phyloP scores from a whole-genome alignment of 371 early-diverging fungal species.

The Saksenaea oblongispora region DNA sequence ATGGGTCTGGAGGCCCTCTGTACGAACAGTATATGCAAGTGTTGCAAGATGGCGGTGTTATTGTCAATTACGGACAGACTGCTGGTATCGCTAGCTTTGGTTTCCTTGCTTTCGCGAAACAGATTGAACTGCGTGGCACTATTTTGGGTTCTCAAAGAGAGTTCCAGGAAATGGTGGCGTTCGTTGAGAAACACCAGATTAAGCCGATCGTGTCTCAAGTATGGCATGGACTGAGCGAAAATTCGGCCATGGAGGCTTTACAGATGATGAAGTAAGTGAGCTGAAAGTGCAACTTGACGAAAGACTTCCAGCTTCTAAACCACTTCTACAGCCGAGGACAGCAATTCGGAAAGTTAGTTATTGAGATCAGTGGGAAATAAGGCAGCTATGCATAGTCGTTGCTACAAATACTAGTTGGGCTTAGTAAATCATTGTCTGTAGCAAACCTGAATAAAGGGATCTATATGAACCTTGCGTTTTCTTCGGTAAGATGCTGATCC shows the following conservation, averaged over 20 bases:
- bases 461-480: too few relatives aligned
- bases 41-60: constrained; percentile 56
- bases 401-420: too few relatives aligned
- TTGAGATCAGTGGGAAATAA: constrained; percentile 1
- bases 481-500: too few relatives aligned
- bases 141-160: constrained; percentile 74
- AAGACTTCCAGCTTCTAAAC: not conserved
- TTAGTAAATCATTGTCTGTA: too few relatives aligned
- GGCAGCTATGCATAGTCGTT: too few relatives aligned
- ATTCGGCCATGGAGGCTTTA: constrained; percentile 53
- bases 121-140: constrained; percentile 61
- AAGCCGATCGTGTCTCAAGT: constrained; percentile 63
- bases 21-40: constrained; percentile 38
- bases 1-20: constrained; percentile 70
- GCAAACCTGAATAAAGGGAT: too few relatives aligned
- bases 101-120: constrained; percentile 55
- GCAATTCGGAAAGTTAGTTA: constrained; percentile 10
- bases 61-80: constrained; percentile 65
- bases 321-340: not conserved
- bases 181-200: constrained; percentile 58
- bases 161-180: constrained; percentile 62
- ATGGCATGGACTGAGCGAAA: constrained; percentile 51
- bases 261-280: constrained; percentile 52
- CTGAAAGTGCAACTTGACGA: not conserved
- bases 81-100: constrained; percentile 45